Conservation (phyloP, 2,329 filamentous ascomycete species). For the Trichoderma sp. region DNA sequence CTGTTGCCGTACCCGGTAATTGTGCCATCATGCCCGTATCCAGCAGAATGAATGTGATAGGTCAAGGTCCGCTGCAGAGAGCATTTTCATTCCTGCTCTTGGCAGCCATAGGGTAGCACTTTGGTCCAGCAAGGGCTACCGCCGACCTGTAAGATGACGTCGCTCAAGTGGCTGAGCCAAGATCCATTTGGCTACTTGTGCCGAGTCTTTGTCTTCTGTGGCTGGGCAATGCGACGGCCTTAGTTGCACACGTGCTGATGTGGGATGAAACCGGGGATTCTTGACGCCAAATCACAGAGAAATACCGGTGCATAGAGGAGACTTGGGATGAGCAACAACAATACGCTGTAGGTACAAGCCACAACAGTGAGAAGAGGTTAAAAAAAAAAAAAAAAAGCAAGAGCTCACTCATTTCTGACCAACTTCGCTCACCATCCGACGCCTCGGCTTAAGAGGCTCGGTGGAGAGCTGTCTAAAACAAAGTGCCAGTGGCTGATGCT, state of each 20-base stretch:
- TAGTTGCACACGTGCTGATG: not conserved
- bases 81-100: not conserved
- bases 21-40: not conserved
- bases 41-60: not conserved
- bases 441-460: not conserved
- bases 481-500: slow-evolving; percentile 1
- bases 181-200: not conserved
- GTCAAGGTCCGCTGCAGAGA: not conserved
- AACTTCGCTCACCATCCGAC: not conserved
- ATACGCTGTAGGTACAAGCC: not conserved
- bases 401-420: not conserved
- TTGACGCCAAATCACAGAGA: not conserved
- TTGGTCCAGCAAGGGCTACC: not conserved
- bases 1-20: not conserved
- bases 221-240: not conserved
- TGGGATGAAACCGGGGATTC: not conserved
- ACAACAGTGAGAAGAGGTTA: not conserved
- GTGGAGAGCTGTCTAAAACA: not conserved
- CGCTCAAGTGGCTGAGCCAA: slow-evolving; percentile 14
- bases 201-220: not conserved
- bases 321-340: not conserved
- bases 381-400: too few relatives aligned
- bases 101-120: not conserved
- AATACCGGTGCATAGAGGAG: not conserved
- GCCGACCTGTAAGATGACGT: slow-evolving; percentile 6